Percentiles rank a stretch among this genome's conserved stretches.
Evolutionary conservation across 805 yeast species (phyloP).

Genomic region (Peterozyma xylosa): DNA sequence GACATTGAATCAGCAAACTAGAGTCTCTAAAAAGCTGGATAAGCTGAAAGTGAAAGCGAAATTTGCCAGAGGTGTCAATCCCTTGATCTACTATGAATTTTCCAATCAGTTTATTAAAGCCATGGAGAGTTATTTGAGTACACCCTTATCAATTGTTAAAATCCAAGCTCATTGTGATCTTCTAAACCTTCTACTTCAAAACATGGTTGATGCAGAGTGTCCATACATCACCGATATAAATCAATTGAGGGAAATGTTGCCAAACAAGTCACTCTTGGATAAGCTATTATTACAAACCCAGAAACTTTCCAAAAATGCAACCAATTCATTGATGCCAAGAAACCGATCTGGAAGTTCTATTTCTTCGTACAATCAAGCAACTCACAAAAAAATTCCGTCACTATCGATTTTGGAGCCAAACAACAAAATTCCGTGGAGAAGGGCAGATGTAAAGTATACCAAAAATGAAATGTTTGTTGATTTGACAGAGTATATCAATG

Average conservation of each 20-base stretch:
- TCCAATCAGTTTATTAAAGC: constrained; percentile 30
- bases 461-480: constrained; percentile 87
- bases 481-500: constrained; percentile 56
- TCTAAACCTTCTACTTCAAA: constrained; percentile 61
- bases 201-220: constrained; percentile 69
- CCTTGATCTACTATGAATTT: constrained; percentile 35
- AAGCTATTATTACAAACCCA: constrained; percentile 37
- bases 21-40: too few species aligned
- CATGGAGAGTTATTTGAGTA: constrained; percentile 33
- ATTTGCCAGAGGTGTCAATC: constrained; percentile 21
- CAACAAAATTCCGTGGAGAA: constrained; percentile 68
- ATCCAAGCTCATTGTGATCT: constrained; percentile 67
- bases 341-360: background rate
- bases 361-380: background rate
- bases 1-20: background rate
- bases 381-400: background rate
- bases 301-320: constrained; percentile 23
- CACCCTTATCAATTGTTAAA: constrained; percentile 46
- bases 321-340: constrained; percentile 7
- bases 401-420: constrained; percentile 22
- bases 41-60: background rate
- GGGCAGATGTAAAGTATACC: constrained; percentile 58
- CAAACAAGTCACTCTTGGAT: constrained; percentile 49
- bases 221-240: constrained; percentile 72
- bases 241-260: constrained; percentile 61